Base-by-base conservation (phyloP, 2,329 filamentous ascomycete genomes). In the Penicillium polonicum region DNA sequence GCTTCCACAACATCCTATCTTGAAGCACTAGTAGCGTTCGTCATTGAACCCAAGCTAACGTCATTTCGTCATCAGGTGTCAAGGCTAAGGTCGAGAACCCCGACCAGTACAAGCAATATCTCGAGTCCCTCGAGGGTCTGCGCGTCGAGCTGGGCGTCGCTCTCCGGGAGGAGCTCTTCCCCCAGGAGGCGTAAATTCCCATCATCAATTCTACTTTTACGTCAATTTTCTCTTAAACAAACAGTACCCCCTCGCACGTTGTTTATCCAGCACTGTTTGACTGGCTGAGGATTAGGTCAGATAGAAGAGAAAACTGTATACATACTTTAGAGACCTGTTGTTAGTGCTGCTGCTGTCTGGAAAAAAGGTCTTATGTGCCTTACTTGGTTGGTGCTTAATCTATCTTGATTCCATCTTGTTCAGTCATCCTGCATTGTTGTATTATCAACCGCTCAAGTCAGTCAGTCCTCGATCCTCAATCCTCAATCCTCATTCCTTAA, bases 31-130 rank as follows among this genome's bases (percentile, higher is more conserved):
- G 12, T 33, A 3, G 27, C 4, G 2, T 21, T 23, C n/a, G 8
- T 21, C 17, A 5, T 33, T 31, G 42, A 57, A 52, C 7, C 23
- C 19, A 23, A 36, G 38, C 52, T 61, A 52, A 61, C 54, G 17
- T 27, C 25, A 27, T 10, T 42, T 50, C 36, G 12, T 19, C 5
- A 60, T 72, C 72, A 96, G 92, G 93, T 74, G 89, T 99, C 85
- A 97, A 96, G 83, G 91, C 92, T 80, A 99, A 99, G 87, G 94
- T 97, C 70, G 94, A 99, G 86, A 99, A 96, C 87, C 89, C 91
- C 80, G 86, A 86, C 73, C 94, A 99, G 83, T 99, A 99, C 83
- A 85, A 97, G 96, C 83, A 97, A 96, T 80, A 80, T 81, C 87
- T 99, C 61, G 84, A 90, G 74, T 91, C 96, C 82, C 91, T 99